phyloP scores from a whole-genome alignment of 805 yeast species.

The Cyberlindnera suaveolens region DNA sequence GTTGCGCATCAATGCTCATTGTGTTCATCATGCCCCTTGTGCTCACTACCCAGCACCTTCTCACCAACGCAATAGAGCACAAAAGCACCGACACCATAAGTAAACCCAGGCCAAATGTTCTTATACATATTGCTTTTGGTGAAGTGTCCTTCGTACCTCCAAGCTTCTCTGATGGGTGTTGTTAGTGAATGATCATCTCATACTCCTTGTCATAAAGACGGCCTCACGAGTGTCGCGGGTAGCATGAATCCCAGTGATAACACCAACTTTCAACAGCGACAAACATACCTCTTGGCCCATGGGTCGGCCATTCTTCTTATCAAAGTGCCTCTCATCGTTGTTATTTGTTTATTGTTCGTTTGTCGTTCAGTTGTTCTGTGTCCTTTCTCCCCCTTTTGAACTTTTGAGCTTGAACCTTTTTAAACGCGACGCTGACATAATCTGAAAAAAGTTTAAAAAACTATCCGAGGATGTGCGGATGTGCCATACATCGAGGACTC shows the following conservation, averaged over 20 bases:
- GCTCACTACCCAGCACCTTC: slow-evolving; percentile 17
- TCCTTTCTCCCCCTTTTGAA: too few relatives aligned
- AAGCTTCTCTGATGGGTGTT: slow-evolving; percentile 60
- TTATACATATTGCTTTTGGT: slow-evolving; percentile 62
- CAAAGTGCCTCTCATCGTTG: slow-evolving; percentile 15
- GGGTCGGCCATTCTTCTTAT: slow-evolving; percentile 32
- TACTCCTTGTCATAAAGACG: too few relatives aligned
- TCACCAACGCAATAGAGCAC: slow-evolving; percentile 46
- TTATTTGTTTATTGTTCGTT: too few relatives aligned
- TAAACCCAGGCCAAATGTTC: slow-evolving; percentile 75
- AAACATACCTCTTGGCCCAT: slow-evolving; percentile 40
- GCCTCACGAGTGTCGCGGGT: too few relatives aligned
- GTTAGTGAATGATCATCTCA: not conserved
- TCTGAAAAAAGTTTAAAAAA: too few relatives aligned
- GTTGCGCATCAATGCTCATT: slow-evolving; percentile 5
- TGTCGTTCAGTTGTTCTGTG: too few relatives aligned
- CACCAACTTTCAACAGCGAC: too few relatives aligned
- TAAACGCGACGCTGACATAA: too few relatives aligned
- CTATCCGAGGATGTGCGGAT: too few relatives aligned
- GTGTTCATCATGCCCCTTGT: slow-evolving; percentile 9
- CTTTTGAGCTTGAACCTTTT: too few relatives aligned
- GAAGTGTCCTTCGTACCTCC: slow-evolving; percentile 86
- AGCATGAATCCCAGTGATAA: too few relatives aligned
- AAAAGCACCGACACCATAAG: slow-evolving; percentile 73
- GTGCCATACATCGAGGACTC: too few relatives aligned